Evolutionary conservation across 345 rosid species (phyloP).

Genomic region (Chamaenerion angustifolium): DNA sequence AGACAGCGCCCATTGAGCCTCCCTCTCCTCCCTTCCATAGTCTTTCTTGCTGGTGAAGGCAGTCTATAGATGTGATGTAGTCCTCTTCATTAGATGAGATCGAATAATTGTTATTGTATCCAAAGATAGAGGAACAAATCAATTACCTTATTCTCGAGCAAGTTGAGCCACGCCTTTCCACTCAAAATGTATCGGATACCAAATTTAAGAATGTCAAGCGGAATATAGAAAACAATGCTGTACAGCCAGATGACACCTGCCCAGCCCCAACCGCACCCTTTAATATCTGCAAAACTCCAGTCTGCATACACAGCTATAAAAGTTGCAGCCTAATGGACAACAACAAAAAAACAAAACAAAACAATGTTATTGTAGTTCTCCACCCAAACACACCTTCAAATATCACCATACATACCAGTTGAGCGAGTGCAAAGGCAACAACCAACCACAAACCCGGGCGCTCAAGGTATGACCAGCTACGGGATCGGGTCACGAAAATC

Average conservation of each 20-base stretch:
- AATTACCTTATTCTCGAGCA: slow-evolving; percentile 65
- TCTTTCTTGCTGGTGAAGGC: slow-evolving; percentile 87
- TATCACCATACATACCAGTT: slow-evolving; percentile 28
- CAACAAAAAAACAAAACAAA: neutral
- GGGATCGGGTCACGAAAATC: slow-evolving; percentile 83
- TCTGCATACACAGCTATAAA: slow-evolving; percentile 48
- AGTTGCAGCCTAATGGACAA: slow-evolving; percentile 45
- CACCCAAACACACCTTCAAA: too few relatives aligned
- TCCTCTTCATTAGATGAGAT: neutral
- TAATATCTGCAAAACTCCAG: slow-evolving; percentile 67
- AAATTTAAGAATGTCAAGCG: slow-evolving; percentile 69
- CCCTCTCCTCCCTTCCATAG: slow-evolving; percentile 73
- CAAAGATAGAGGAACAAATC: too few relatives aligned
- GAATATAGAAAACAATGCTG: slow-evolving; percentile 58
- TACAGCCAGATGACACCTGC: slow-evolving; percentile 80
- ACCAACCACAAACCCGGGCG: slow-evolving; percentile 61
- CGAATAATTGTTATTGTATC: too few relatives aligned
- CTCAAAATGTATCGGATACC: slow-evolving; percentile 61
- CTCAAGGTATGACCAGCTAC: slow-evolving; percentile 76
- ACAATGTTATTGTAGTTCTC: too few relatives aligned
- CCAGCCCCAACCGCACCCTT: slow-evolving; percentile 94
- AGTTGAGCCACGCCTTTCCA: slow-evolving; percentile 69
- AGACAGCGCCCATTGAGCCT: slow-evolving; percentile 84
- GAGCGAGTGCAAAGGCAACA: slow-evolving; percentile 50
- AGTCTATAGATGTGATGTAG: slow-evolving; percentile 33